Percentiles rank a stretch among this genome's conserved stretches.
These are phyloP conservation scores for Chrysochromulina parva DNA, from an alignment of 78 protist genomes.

Conservation along the genomic window DNA sequence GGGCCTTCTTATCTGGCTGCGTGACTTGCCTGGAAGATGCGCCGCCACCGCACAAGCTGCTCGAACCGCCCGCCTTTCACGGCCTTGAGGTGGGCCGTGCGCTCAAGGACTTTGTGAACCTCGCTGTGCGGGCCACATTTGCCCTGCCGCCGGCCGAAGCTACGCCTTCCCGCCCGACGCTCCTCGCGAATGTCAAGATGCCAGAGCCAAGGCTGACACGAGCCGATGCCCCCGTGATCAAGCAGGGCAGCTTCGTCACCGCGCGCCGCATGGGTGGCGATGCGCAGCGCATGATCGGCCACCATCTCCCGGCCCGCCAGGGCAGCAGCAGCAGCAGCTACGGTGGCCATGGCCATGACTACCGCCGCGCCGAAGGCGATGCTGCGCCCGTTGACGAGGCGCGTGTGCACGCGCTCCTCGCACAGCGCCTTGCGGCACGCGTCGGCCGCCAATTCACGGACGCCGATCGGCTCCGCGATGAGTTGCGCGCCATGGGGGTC, in stretches of 20 bases:
- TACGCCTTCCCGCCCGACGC: not conserved
- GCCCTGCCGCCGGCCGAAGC: not conserved
- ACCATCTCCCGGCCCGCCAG: too few species aligned
- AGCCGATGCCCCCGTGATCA: not conserved
- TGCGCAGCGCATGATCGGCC: too few species aligned
- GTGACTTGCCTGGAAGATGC: not conserved
- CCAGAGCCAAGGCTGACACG: not conserved
- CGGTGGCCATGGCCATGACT: not conserved
- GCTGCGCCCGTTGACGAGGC: not conserved
- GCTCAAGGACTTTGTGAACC: not conserved
- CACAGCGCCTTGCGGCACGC: not conserved
- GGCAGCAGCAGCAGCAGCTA: too few species aligned
- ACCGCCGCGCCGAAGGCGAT: not conserved
- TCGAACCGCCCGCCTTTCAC: not conserved
- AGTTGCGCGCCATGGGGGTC: not conserved
- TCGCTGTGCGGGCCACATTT: not conserved
- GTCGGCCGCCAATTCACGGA: not conserved
- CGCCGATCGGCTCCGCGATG: not conserved
- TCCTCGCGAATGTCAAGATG: not conserved
- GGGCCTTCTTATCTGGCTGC: not conserved
- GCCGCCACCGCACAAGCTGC: not conserved
- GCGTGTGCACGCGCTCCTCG: not conserved
- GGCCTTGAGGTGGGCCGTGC: not conserved
- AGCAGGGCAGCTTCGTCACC: not conserved
- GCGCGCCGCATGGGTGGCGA: not conserved